These are phyloP conservation scores for Septoria linicola DNA, from an alignment of 2,329 filamentous ascomycete genomes.

Conservation along the genomic window DNA sequence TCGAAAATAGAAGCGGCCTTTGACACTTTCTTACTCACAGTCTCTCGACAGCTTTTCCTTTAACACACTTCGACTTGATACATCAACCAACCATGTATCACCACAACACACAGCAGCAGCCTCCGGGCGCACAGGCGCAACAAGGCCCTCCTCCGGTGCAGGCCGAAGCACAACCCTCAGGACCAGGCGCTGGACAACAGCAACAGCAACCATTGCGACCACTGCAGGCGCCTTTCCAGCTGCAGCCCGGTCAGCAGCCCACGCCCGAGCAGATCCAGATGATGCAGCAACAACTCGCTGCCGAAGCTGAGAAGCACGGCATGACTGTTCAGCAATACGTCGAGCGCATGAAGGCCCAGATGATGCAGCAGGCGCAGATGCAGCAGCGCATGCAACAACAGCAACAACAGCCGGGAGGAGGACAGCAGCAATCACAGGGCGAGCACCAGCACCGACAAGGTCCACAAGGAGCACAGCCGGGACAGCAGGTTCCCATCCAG, in stretches of 20 bases:
- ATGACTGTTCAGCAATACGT: conserved; percentile 84
- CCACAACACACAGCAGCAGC: conserved; percentile 9
- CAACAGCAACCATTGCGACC: conserved; percentile 7
- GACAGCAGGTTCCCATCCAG: conserved; percentile 65
- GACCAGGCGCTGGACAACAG: neutral
- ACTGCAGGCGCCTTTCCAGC: conserved; percentile 13
- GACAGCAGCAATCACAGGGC: conserved; percentile 30
- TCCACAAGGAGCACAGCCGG: conserved; percentile 44
- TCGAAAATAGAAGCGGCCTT: neutral
- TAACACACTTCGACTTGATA: conserved; percentile 1
- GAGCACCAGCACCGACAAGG: conserved; percentile 35
- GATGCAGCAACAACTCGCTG: conserved; percentile 79
- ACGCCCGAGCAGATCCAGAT: conserved; percentile 79
- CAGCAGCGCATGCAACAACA: conserved; percentile 39
- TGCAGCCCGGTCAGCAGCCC: conserved; percentile 53
- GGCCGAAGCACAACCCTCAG: neutral
- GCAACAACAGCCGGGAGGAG: conserved; percentile 34
- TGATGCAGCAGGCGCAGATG: conserved; percentile 57
- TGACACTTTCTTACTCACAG: neutral
- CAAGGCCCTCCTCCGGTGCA: neutral
- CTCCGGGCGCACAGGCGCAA: conserved; percentile 5
- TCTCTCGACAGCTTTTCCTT: neutral
- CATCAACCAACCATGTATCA: conserved; percentile 10
- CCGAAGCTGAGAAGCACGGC: conserved; percentile 79
- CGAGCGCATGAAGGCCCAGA: conserved; percentile 53